Evolutionary conservation across 768 basidiomycete species (phyloP), one percentile per base, ranked within the genome.

Genomic region (Trichaptum fuscoviolaceum): DNA sequence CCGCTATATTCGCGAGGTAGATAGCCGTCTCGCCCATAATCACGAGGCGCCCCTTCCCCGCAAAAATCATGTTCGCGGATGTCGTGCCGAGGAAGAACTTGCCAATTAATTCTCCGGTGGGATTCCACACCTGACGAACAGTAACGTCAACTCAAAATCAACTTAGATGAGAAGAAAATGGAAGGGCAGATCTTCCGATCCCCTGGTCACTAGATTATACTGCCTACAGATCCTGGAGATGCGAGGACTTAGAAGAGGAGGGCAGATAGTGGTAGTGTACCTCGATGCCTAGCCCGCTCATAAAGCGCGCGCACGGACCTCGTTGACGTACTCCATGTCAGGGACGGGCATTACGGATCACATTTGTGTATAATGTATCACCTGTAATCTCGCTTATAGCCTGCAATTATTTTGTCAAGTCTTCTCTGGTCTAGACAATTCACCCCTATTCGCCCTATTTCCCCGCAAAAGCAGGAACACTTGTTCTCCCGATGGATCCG

Each of bases 41-140:
- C 34, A 82, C 73, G 5, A 83, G 72, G 0, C 76, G 74, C 24
- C 79, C 77, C 17, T 75, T 71, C 20, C 76, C 76, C 0, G 81
- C 82, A 69, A 83, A 82, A 1, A 78, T 74, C 70, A 81, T 70
- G 70, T 82, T 77, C n/a, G 81, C 74, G 1, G 70, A 72, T 30
- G 74, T 73, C 17, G 68, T 75, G 26, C 72, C 75, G 61, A 85
- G 71, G 78, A 87, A 89, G 73, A 89, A 85, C 71, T 90, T 89
- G 12, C 88, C 87, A 0, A 90, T 76, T 1, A 90, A 77, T 0
- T 79, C 82, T 0, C 89, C 88, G 23, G 81, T 71, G 15, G 77
- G 63, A 69, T 82, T 80, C 83, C 85, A 87, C 6, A 88, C 84
- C 83, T 84, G 65, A 15, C 23, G 42, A 30, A 59, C 26, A 57